A percentile compares a stretch with the other conserved stretches of the same genome.
phyloP scores from a whole-genome alignment of 2,329 filamentous ascomycete species.

The Epichloe bromicola region DNA sequence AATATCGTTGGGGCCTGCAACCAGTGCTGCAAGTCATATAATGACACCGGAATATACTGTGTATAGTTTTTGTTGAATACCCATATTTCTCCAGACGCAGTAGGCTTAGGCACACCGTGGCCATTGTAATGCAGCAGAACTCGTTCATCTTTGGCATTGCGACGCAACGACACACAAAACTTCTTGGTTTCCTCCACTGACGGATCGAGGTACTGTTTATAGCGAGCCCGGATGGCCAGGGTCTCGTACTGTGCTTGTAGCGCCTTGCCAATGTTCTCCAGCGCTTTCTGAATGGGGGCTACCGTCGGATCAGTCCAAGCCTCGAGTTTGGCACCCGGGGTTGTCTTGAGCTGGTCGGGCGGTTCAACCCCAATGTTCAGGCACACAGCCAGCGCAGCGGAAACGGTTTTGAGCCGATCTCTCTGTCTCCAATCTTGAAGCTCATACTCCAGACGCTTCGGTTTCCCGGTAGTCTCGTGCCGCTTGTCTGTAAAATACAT shows the following conservation, averaged over 20 bases:
- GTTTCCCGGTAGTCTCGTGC: conserved; percentile 86
- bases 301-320: conserved; percentile 91
- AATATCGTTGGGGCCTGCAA: conserved; percentile 90
- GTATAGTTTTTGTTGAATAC: conserved; percentile 99
- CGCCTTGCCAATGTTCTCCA: conserved; percentile 91
- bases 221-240: conserved; percentile 84
- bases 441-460: conserved; percentile 51
- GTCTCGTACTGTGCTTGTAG: conserved; percentile 96
- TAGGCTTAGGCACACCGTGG: conserved; percentile 92
- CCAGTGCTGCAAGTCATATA: conserved; percentile 94
- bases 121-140: conserved; percentile 99
- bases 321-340: conserved; percentile 83
- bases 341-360: conserved; percentile 92
- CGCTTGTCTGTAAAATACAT: conserved; percentile 99
- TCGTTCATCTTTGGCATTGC: conserved; percentile 90
- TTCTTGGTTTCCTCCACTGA: conserved; percentile 97
- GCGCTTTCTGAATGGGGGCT: conserved; percentile 66
- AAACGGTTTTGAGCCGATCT: conserved; percentile 91
- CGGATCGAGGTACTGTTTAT: conserved; percentile 92
- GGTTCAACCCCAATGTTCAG: conserved; percentile 96
- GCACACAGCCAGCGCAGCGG: conserved; percentile 84
- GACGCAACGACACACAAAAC: conserved; percentile 77
- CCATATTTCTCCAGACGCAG: conserved; percentile 93
- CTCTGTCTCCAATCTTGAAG: conserved; percentile 96
- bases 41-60: conserved; percentile 91